Conservation (phyloP, 768 basidiomycete genomes). For the Phylloporus rhodoxanthus region DNA sequence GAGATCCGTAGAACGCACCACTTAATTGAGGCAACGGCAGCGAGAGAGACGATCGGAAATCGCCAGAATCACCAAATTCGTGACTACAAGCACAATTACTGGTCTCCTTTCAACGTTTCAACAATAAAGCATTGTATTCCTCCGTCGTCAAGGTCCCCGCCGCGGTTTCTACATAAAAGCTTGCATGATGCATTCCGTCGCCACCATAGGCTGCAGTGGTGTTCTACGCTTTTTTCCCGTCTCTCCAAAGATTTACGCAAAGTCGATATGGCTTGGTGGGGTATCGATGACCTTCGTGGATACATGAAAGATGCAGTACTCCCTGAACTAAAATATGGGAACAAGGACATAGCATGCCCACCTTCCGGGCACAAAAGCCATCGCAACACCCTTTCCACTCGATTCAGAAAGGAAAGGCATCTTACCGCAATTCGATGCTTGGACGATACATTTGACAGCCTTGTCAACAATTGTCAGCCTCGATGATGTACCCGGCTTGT, state of each 20-base stretch:
- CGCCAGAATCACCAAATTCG: conserved; percentile 16
- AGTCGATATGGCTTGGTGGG: conserved; percentile 24
- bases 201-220: background rate
- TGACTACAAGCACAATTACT: background rate
- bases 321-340: conserved; percentile 28
- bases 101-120: conserved; percentile 7
- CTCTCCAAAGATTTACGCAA: background rate
- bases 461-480: conserved; percentile 28
- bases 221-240: background rate
- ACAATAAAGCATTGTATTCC: conserved; percentile 20
- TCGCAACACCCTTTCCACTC: conserved; percentile 30
- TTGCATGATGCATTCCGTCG: background rate
- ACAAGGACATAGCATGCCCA: conserved; percentile 12
- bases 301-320: conserved; percentile 33
- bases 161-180: conserved; percentile 13
- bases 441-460: conserved; percentile 21
- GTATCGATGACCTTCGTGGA: conserved; percentile 30
- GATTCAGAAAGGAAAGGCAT: conserved; percentile 30
- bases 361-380: conserved; percentile 33
- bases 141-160: conserved; percentile 16
- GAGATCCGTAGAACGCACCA: conserved; percentile 22
- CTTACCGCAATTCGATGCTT: conserved; percentile 27
- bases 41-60: conserved; percentile 11
- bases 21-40: conserved; percentile 22
- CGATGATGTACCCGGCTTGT: background rate